Evolutionary conservation across 1,284 basidiomycete species (phyloP), one percentile per base, ranked within the genome.

Genomic region (Gymnopus androsaceus): DNA sequence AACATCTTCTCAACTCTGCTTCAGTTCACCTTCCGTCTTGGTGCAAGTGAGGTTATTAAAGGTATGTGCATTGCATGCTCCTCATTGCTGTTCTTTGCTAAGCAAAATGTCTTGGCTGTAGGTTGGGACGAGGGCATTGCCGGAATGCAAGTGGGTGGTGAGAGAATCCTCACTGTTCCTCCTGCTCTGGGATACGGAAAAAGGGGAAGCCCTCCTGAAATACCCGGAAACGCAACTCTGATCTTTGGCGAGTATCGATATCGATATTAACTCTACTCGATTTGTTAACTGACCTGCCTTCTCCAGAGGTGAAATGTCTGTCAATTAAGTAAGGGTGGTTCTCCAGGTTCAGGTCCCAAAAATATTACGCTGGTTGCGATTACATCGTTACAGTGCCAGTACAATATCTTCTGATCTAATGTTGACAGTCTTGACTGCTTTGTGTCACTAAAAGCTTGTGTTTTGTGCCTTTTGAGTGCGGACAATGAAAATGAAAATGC

Each of bases 121-220:
- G 88, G 90, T 42, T 97, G 94, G 95, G 95, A 97, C 66, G 79
- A 92, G 65, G 95, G 95, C 53, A 80, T 98, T 57, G 85, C 78
- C 55, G 96, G 95, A 48, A 97, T 98, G 94, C 85, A 89, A 64
- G 86, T 90, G 47, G 95, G 93, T 52, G 93, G 94, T 37, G 95
- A 98, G 74, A 87, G 95, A 55, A 75, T 87, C 59, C 79, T 98
- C 62, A 87, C 83, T 47, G 82, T 95, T 59, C 92, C 94, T 31
- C 74, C 90, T 15, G 67, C 75, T 12, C 77, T 90, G 75, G 90
- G 68, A 12, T 92, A 92, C 58, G 90, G 90, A 40, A 84, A 83
- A 60, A 76, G 75, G 61, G 78, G 77, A 51, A 68, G 66, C 25
- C 48, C 36, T 5, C 68, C 62, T 3, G 73, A 64, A 9, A 90